Evolutionary conservation across 1,284 basidiomycete species (phyloP), one percentile per base, ranked within the genome.

Genomic region (Coniferiporia weirii): DNA sequence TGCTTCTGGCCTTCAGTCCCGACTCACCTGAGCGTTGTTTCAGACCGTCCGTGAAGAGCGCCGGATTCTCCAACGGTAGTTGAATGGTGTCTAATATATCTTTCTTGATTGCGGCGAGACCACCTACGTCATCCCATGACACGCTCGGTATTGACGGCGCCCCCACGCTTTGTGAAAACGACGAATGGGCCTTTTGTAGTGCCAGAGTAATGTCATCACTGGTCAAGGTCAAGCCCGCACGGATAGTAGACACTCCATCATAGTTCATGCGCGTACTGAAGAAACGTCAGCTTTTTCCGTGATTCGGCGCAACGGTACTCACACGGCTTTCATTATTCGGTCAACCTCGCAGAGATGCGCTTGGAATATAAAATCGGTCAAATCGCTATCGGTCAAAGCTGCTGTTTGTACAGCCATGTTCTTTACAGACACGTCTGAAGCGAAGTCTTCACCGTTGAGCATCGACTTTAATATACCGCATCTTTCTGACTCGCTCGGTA

Each of bases 71-170:
- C 27, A 99, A 76, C 0, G 97, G 97, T 3, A 99, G 77, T 70
- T 99, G 95, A 51, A 99, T 93, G 15, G 96, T 99, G 67, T 99
- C 96, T 64, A 99, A 77, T 59, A 99, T 98, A 66, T 98, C 96
- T 47, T 84, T 73, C 73, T 98, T 99, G 60, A 98, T 93, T 62
- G 80, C 76, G 1, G 85, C 87, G 17, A 99, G 76, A 6, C 97
- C 97, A 45, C 97, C 97, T 13, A 99, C 90, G 70, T 99, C 97
- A 72, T 98, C 94, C 97, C 97, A 99, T 0, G 91, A 85, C 0
- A 99, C 95, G 63, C 85, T 92, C 1, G 97, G 97, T 54, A 99
- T 99, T 68, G 92, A 95, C 0, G 97, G 97, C 17, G 95, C 94
- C 12, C 96, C 96, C 59, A 99, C 97, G 67, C 83, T 93, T 69